phyloP scores from a whole-genome alignment of 345 rosid genomes.

The Citrus hindsii region DNA sequence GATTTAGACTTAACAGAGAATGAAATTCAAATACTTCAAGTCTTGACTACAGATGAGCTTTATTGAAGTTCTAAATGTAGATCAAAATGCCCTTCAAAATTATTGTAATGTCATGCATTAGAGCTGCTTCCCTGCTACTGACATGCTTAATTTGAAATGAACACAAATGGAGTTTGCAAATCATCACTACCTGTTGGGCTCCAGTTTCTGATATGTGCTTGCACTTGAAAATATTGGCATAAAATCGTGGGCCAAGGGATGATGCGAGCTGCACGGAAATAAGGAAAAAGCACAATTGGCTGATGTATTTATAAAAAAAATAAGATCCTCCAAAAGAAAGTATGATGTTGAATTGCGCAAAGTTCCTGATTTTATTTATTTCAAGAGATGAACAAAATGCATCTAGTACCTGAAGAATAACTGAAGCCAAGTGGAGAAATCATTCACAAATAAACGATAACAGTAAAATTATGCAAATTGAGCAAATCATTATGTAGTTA shows the following conservation, averaged over 20 bases:
- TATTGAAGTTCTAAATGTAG: background rate
- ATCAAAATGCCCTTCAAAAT: background rate
- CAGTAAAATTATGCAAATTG: background rate
- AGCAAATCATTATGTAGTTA: background rate
- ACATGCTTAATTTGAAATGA: background rate
- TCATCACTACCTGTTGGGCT: conserved; percentile 75
- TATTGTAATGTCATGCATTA: background rate
- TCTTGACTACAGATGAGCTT: background rate
- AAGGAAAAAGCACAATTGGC: conserved; percentile 5
- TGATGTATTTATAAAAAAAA: background rate
- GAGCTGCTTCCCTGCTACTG: background rate
- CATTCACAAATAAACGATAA: background rate
- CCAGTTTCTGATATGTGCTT: conserved; percentile 97
- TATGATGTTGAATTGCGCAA: background rate
- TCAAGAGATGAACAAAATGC: background rate
- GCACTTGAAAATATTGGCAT: conserved; percentile 92
- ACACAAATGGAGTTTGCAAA: conserved; percentile 1
- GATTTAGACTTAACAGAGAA: background rate
- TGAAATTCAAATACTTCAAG: background rate
- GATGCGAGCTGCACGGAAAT: conserved; percentile 80
- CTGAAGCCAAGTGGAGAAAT: background rate
- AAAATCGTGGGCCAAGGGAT: conserved; percentile 96
- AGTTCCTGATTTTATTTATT: background rate
- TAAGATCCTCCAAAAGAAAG: background rate
- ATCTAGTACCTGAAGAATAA: background rate